Evolutionary conservation across 306 rosid species (phyloP), one percentile per base, ranked within the genome.

Genomic region (Rosa multiflora): DNA sequence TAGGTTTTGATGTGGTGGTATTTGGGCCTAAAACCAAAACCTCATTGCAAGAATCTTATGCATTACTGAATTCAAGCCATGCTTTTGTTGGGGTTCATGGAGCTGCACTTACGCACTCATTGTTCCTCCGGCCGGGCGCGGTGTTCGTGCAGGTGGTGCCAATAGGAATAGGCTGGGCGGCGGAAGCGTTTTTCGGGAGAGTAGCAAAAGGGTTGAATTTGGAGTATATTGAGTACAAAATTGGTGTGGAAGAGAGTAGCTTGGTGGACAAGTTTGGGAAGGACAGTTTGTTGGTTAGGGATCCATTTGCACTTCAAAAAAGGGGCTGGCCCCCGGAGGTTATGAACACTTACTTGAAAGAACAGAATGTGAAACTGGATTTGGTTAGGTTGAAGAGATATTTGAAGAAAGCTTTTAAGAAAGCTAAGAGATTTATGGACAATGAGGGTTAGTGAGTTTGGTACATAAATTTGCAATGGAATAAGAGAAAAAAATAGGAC

Each of bases 111-210:
- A 89, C 90, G 0, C 88, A 85, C 68, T 72, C 56, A 0, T 35
- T 89, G 74, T 89, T 89, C 76, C 83, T 87, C 3, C 76, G 75
- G 20, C 79, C 79, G 0, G 76, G 88, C 0, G 56, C 82, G 0
- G 81, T 75, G 70, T 55, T 87, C 29, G 18, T 83, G n/a, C 92
- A 89, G 26, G 85, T 87, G 77, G 86, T 87, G 44, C 92, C 90
- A 9, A 46, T 89, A 0, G 92, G 88, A 39, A 8, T 55, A 0
- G 80, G 76, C 13, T 79, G 86, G 89, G 86, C 18, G 5, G 70
- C 88, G 0, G 44, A 55, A 56, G 82, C 10, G 1, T 79, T 79
- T 66, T 80, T 70, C 32, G 87, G 79, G 66, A 79, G 49, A 20
- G 47, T 76, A 18, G 90, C 82, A 0, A 75, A 39, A 59, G 80